Percentiles rank a stretch among this genome's conserved stretches.
Evolutionary conservation across 129 eudicot species (phyloP).

Genomic region (Tanacetum coccineum): DNA sequence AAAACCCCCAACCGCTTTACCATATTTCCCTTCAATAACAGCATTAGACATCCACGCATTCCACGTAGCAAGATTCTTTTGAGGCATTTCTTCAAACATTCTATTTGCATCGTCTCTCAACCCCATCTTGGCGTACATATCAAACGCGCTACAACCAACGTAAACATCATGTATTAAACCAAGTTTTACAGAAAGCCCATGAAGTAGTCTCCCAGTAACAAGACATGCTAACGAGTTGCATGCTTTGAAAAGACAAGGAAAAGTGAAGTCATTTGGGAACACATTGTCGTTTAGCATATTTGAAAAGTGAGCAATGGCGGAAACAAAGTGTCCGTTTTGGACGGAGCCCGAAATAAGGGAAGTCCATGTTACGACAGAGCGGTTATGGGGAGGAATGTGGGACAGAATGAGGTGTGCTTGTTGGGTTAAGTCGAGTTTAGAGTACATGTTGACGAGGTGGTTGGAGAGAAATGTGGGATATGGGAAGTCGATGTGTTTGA

Average conservation of each 20-base stretch:
- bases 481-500: constrained; percentile 44
- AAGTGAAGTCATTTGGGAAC: constrained; percentile 69
- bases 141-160: constrained; percentile 75
- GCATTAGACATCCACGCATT: constrained; percentile 62
- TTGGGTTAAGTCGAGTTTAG: constrained; percentile 63
- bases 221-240: constrained; percentile 37
- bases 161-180: constrained; percentile 42
- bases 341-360: constrained; percentile 65
- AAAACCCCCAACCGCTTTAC: constrained; percentile 38
- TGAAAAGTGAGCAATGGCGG: constrained; percentile 50
- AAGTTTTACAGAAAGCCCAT: constrained; percentile 40
- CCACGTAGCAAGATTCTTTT: constrained; percentile 67
- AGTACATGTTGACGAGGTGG: constrained; percentile 81
- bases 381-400: constrained; percentile 45
- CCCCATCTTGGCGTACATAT: constrained; percentile 64
- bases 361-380: constrained; percentile 90
- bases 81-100: constrained; percentile 78
- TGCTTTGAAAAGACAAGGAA: constrained; percentile 72
- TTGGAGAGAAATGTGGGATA: constrained; percentile 54
- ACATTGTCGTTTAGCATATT: constrained; percentile 44
- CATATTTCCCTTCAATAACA: constrained; percentile 48
- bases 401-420: constrained; percentile 55
- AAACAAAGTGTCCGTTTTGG: constrained; percentile 53
- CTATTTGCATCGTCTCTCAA: constrained; percentile 42
- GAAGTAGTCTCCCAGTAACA: constrained; percentile 44